Conservation (phyloP, 192 early-diverging fungal species). For the Coemansia sp. region DNA sequence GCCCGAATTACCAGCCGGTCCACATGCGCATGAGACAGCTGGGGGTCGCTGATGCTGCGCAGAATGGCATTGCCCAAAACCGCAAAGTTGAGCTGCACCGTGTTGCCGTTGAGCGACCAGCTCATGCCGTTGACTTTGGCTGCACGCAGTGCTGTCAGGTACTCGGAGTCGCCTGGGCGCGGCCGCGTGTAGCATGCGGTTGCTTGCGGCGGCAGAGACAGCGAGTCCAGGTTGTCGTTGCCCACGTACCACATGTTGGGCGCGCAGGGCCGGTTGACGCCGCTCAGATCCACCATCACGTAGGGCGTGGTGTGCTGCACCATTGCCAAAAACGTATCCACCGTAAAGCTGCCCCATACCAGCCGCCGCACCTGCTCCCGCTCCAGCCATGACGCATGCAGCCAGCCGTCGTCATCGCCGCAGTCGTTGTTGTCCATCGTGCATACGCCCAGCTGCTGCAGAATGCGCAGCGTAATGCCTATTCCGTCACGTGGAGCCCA, state of each 20-base stretch:
- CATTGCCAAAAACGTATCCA: conserved; percentile 45
- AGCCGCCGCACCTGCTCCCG: conserved; percentile 46
- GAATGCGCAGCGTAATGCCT: conserved; percentile 35
- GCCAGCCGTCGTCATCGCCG: conserved; percentile 35
- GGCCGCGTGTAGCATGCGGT: conserved; percentile 8
- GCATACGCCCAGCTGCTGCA: conserved; percentile 47
- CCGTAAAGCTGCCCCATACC: conserved; percentile 41
- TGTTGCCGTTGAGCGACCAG: conserved; percentile 37
- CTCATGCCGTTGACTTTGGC: conserved; percentile 32
- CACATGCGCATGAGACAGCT: conserved; percentile 20
- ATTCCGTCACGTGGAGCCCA: conserved; percentile 8
- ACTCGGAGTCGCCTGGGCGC: conserved; percentile 30
- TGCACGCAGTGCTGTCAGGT: conserved; percentile 27
- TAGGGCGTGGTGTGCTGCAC: conserved; percentile 42
- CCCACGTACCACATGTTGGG: conserved; percentile 47
- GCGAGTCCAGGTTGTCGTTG: conserved; percentile 36
- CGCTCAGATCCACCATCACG: conserved; percentile 42
- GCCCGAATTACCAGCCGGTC: conserved; percentile 30
- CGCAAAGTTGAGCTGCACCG: conserved; percentile 46
- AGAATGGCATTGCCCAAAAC: conserved; percentile 42
- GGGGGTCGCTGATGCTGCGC: conserved; percentile 38
- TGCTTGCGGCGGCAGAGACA: conserved; percentile 5
- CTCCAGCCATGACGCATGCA: conserved; percentile 45
- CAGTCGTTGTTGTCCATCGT: conserved; percentile 41
- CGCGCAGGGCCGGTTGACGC: conserved; percentile 48